Conservation (phyloP, 768 basidiomycete genomes). For the Russula sp. region DNA sequence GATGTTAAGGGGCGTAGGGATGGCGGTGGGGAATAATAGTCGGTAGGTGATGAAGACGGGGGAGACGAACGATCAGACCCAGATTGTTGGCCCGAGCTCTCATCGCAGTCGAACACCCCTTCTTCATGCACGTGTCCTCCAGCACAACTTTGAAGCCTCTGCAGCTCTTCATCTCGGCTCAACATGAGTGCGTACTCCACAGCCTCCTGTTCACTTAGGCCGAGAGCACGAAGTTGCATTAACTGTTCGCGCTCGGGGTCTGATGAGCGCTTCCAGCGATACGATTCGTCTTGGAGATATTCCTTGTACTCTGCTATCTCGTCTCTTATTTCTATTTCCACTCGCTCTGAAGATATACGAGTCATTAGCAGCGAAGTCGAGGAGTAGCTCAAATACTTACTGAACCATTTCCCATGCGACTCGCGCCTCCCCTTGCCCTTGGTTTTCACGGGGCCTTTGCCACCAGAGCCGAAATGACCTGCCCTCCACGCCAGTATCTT, state of each 20-base stretch:
- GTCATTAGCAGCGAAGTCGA: background rate
- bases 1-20: slow-evolving; percentile 25
- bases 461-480: slow-evolving; percentile 38
- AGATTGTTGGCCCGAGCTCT: slow-evolving; percentile 11
- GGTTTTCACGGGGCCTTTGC: slow-evolving; percentile 26
- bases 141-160: slow-evolving; percentile 20
- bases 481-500: slow-evolving; percentile 65
- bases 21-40: slow-evolving; percentile 20
- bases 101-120: slow-evolving; percentile 51
- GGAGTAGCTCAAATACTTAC: slow-evolving; percentile 28
- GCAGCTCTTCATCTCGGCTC: slow-evolving; percentile 65
- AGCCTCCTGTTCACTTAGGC: slow-evolving; percentile 67
- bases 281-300: slow-evolving; percentile 47
- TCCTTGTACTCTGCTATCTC: slow-evolving; percentile 54
- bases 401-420: slow-evolving; percentile 33
- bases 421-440: slow-evolving; percentile 26
- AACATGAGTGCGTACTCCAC: slow-evolving; percentile 81
- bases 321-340: slow-evolving; percentile 61
- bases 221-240: slow-evolving; percentile 52
- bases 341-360: slow-evolving; percentile 41
- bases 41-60: slow-evolving; percentile 11
- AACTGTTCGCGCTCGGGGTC: slow-evolving; percentile 54
- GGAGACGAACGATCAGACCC: slow-evolving; percentile 4
- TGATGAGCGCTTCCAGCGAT: slow-evolving; percentile 33
- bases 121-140: slow-evolving; percentile 34